phyloP scores from a whole-genome alignment of 2,329 filamentous ascomycete genomes.

The Penicillium sclerotigenum region DNA sequence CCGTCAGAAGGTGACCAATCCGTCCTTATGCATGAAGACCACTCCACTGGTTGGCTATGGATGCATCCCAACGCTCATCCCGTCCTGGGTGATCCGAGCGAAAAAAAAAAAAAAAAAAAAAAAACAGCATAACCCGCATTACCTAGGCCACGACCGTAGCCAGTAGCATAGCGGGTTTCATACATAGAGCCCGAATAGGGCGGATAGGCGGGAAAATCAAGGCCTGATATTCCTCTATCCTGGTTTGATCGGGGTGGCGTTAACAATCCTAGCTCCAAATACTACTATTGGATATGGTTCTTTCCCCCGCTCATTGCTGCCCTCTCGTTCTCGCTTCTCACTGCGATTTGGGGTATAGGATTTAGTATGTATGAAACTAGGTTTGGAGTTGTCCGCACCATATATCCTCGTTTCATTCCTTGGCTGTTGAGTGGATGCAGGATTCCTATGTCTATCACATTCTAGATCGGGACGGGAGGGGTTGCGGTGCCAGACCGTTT shows the following conservation, averaged over 20 bases:
- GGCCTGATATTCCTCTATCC: not conserved
- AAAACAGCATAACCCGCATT: not conserved
- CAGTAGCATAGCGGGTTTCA: not conserved
- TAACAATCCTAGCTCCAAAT: not conserved
- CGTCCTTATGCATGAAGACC: slow-evolving; percentile 2
- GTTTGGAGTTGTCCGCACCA: not conserved
- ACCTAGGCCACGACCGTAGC: not conserved
- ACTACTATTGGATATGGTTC: not conserved
- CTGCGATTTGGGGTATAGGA: not conserved
- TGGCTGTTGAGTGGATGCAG: not conserved
- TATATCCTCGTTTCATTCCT: not conserved
- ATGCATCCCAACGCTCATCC: slow-evolving; percentile 3
- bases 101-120: too few species aligned
- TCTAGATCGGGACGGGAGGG: not conserved
- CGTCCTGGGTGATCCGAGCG: not conserved
- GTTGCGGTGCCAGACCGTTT: slow-evolving; percentile 9
- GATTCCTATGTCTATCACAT: not conserved
- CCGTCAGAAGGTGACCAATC: slow-evolving; percentile 19
- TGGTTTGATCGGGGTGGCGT: not conserved
- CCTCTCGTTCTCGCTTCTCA: not conserved
- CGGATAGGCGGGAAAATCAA: not conserved
- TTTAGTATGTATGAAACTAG: not conserved
- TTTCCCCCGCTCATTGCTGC: not conserved
- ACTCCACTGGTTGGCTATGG: slow-evolving; percentile 9
- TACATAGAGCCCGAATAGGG: not conserved